Evolutionary conservation across 1,284 basidiomycete species (phyloP), one percentile per base, ranked within the genome.

Genomic region (Gymnopus androsaceus): DNA sequence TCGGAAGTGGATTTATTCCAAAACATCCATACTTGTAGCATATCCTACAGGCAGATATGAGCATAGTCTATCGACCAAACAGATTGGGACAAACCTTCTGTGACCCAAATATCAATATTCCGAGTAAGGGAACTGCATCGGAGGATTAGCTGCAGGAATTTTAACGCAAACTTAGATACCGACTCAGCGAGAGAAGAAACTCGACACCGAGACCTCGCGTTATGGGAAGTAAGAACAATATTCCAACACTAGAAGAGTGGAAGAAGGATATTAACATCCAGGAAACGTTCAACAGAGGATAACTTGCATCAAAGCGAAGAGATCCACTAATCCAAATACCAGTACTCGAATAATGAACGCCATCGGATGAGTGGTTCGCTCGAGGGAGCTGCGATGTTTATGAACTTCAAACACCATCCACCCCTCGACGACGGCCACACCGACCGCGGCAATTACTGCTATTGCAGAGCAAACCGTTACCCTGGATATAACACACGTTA

Each of bases 21-120:
- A 21, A 46, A 54, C 42, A 46, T 45, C 42, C 44, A 54, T 1
- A 40, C 52, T 28, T 46, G 21, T n/a, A 54, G 15, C 3, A 54
- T 44, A 28, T 54, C 52, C 52, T 54, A 17, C 6, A 28, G 19
- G 4, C 21, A 25, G 12, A n/a, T 4, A 37, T 23, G 14, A 21
- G 28, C 11, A 47, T 23, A 7, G 17, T 12, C 25, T 46, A 3
- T 8, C 15, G 28, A 33, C 17, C 4, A 27, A 25, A 7, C 15
- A 23, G 15, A 30, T 11, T 7, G 21, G 50, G 9, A 59, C 41
- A 27, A 45, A 59, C 58, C 28, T 27, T 48, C 25, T 59, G 58
- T 7, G 58, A 47, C 14, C 58, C 58, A 42, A 59, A 59, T 6
- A 59, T 44, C 7, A 57, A n/a, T 11, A 59, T 28, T 11, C 50